A percentile compares a stretch with the other conserved stretches of the same genome.
These are phyloP conservation scores for Fusarium virguliforme DNA, from an alignment of 2,329 filamentous ascomycete species.

Conservation along the genomic window DNA sequence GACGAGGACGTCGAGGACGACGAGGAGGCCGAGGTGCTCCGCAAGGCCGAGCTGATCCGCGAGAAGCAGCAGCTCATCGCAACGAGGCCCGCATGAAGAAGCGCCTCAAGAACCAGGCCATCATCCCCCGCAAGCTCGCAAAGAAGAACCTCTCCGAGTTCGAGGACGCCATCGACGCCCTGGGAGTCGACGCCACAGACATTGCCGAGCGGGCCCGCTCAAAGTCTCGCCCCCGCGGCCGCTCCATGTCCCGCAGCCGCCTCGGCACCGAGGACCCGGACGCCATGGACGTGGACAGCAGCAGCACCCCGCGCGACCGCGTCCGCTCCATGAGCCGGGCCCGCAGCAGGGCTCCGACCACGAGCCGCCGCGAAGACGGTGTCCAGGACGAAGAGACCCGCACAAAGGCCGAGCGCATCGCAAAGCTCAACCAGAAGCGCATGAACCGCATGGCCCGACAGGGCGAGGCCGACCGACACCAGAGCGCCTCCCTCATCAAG, in stretches of 20 bases:
- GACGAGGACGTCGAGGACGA: conserved; percentile 87
- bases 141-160: conserved; percentile 90
- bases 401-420: conserved; percentile 86
- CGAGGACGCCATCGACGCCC: conserved; percentile 85
- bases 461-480: conserved; percentile 96
- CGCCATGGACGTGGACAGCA: conserved; percentile 81
- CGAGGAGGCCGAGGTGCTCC: conserved; percentile 87
- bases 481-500: conserved; percentile 84
- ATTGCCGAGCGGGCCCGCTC: conserved; percentile 81
- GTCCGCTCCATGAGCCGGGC: conserved; percentile 81
- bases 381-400: conserved; percentile 78
- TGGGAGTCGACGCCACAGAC: conserved; percentile 87
- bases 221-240: conserved; percentile 76
- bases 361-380: conserved; percentile 83
- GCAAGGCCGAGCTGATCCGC: conserved; percentile 95
- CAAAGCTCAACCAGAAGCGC: conserved; percentile 95
- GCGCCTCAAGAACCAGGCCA: conserved; percentile 95
- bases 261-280: conserved; percentile 76
- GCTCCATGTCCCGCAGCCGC: conserved; percentile 76
- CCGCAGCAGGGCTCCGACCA: conserved; percentile 75
- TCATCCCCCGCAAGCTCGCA: conserved; percentile 87
- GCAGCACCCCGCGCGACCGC: conserved; percentile 66
- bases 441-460: conserved; percentile 98
- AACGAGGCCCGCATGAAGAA: conserved; percentile 98
- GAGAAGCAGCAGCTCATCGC: conserved; percentile 94